Conservation (phyloP, 2,329 filamentous ascomycete genomes). For the Boeremia exigua region DNA sequence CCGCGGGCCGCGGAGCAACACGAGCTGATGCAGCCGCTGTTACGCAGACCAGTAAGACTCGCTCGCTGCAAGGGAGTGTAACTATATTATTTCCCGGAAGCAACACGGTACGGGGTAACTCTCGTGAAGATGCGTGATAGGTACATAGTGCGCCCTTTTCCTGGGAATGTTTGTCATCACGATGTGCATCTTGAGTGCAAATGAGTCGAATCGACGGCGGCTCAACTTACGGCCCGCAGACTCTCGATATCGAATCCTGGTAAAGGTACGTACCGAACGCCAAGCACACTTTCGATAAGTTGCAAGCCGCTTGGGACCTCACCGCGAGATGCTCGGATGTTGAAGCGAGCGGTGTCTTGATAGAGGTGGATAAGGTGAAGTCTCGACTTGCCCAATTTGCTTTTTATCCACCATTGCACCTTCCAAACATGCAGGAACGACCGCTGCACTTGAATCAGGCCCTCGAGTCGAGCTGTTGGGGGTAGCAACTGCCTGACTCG, state of each 20-base stretch:
- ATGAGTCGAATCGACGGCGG: constrained; percentile 8
- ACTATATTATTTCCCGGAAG: neutral
- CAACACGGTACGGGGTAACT: no score
- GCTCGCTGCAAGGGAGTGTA: constrained; percentile 5
- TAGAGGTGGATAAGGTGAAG: neutral
- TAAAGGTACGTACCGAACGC: neutral
- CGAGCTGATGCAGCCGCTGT: constrained; percentile 5
- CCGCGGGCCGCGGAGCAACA: neutral
- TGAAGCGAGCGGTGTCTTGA: neutral
- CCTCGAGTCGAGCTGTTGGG: neutral
- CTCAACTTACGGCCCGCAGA: neutral
- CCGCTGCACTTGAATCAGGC: neutral
- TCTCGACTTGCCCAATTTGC: neutral
- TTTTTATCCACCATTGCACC: neutral
- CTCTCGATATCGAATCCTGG: neutral
- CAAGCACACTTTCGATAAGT: constrained; percentile 10
- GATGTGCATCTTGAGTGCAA: constrained; percentile 9
- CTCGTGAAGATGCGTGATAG: neutral
- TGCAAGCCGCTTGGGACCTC: constrained; percentile 7
- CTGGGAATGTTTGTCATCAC: neutral
- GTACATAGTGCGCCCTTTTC: constrained; percentile 3
- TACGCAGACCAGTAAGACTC: neutral
- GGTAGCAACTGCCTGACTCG: constrained; percentile 3
- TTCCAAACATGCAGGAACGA: neutral
- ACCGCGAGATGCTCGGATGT: neutral